Evolutionary conservation across 2,329 filamentous ascomycete genomes (phyloP).

Genomic region (Botryotinia narcissicola): DNA sequence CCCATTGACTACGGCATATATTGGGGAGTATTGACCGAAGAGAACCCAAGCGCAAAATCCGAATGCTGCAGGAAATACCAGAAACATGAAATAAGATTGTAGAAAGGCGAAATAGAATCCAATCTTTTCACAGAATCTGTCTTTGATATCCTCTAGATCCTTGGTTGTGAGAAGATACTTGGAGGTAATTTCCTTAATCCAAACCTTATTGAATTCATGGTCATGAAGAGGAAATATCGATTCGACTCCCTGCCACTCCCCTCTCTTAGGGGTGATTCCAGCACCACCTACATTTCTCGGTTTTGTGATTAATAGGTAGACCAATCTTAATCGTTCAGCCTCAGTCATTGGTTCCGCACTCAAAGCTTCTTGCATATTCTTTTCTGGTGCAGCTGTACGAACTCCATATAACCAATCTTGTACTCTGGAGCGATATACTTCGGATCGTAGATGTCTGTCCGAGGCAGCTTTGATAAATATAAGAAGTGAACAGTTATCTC

Average conservation of each 20-base stretch:
- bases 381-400: constrained; percentile 70
- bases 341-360: constrained; percentile 76
- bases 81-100: constrained; percentile 83
- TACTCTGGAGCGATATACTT: constrained; percentile 82
- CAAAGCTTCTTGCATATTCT: constrained; percentile 66
- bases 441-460: constrained; percentile 68
- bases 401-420: constrained; percentile 94
- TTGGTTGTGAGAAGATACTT: constrained; percentile 65
- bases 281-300: constrained; percentile 73
- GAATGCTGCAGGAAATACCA: constrained; percentile 76
- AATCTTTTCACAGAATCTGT: constrained; percentile 78
- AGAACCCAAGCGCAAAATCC: constrained; percentile 76
- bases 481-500: constrained; percentile 70
- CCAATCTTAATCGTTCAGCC: constrained; percentile 81
- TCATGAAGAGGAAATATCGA: constrained; percentile 80
- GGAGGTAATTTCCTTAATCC: constrained; percentile 72
- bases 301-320: constrained; percentile 81
- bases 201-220: constrained; percentile 68
- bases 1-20: constrained; percentile 75
- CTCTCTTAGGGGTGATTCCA: constrained; percentile 66
- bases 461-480: constrained; percentile 82
- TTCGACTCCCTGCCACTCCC: constrained; percentile 70
- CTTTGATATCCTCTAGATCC: constrained; percentile 71
- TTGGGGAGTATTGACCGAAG: constrained; percentile 78
- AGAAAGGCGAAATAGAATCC: constrained; percentile 96